Evolutionary conservation across 1,284 basidiomycete species (phyloP).

Genomic region (Trichosporon faecale): DNA sequence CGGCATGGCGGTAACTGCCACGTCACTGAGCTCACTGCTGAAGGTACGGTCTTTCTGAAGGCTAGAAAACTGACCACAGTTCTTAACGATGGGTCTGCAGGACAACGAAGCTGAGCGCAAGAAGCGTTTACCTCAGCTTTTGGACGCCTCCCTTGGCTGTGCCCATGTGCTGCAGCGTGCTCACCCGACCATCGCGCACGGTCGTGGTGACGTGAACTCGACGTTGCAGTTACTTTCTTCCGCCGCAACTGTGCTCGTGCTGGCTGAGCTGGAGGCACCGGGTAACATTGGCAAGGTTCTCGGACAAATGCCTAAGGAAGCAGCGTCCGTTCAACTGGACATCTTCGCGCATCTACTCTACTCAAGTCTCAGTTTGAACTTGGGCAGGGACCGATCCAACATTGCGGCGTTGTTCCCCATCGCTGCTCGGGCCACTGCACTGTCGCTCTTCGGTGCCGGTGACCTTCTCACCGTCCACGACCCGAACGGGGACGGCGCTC

Average conservation of each 20-base stretch:
- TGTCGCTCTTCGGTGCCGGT: conserved; percentile 33
- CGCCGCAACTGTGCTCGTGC: conserved; percentile 31
- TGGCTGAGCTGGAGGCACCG: conserved; percentile 26
- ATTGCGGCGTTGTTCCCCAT: conserved; percentile 39
- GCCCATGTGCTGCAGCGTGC: conserved; percentile 29
- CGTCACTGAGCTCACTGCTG: conserved; percentile 32
- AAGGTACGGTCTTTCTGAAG: no score
- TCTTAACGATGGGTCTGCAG: conserved; percentile 14
- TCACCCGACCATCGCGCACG: conserved; percentile 26
- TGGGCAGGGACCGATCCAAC: conserved; percentile 18
- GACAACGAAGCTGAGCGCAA: conserved; percentile 9
- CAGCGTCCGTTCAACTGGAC: conserved; percentile 29
- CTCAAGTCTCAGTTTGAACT: conserved; percentile 27
- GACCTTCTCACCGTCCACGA: conserved; percentile 38
- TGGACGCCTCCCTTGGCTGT: conserved; percentile 32
- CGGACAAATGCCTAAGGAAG: conserved; percentile 23
- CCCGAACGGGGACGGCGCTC: conserved; percentile 32
- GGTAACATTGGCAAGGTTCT: conserved; percentile 29
- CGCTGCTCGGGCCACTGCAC: conserved; percentile 32
- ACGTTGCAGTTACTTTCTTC: conserved; percentile 21
- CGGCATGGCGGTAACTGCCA: conserved; percentile 26
- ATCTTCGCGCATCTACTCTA: conserved; percentile 36
- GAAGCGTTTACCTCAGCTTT: conserved; percentile 7
- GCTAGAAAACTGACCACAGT: conserved; percentile 11
- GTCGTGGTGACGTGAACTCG: conserved; percentile 22